Conservation (phyloP, 768 basidiomycete species). For the Rubroboletus satanas region DNA sequence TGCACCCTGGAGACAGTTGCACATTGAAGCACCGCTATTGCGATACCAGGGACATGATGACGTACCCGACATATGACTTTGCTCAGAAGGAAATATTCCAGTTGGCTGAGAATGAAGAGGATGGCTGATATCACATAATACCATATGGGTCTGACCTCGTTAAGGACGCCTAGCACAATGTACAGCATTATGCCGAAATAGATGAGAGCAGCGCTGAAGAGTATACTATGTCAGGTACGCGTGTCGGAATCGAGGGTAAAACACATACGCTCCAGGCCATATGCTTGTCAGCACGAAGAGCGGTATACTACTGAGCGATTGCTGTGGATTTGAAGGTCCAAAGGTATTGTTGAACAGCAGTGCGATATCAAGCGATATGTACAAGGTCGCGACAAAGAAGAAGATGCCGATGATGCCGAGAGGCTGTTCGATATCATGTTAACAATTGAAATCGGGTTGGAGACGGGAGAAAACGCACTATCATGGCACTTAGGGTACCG, state of each 20-base stretch:
- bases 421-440: constrained; percentile 43
- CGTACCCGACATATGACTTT: constrained; percentile 69
- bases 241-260: neutral
- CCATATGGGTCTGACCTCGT: constrained; percentile 76
- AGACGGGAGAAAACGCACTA: constrained; percentile 42
- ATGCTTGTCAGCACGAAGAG: constrained; percentile 79
- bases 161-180: constrained; percentile 71
- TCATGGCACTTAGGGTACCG: constrained; percentile 67
- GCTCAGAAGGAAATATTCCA: constrained; percentile 78
- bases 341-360: constrained; percentile 61
- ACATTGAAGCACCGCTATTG: constrained; percentile 8
- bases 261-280: constrained; percentile 71
- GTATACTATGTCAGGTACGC: constrained; percentile 1
- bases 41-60: constrained; percentile 10
- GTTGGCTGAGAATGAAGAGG: constrained; percentile 76
- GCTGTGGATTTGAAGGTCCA: constrained; percentile 55
- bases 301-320: constrained; percentile 58
- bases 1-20: constrained; percentile 45
- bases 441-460: neutral
- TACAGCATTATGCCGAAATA: constrained; percentile 78
- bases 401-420: constrained; percentile 51
- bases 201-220: constrained; percentile 53
- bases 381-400: constrained; percentile 70
- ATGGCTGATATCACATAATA: constrained; percentile 72
- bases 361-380: constrained; percentile 81